Evolutionary conservation across 495 filamentous ascomycete species (phyloP).

Genomic region (Podospora comata): DNA sequence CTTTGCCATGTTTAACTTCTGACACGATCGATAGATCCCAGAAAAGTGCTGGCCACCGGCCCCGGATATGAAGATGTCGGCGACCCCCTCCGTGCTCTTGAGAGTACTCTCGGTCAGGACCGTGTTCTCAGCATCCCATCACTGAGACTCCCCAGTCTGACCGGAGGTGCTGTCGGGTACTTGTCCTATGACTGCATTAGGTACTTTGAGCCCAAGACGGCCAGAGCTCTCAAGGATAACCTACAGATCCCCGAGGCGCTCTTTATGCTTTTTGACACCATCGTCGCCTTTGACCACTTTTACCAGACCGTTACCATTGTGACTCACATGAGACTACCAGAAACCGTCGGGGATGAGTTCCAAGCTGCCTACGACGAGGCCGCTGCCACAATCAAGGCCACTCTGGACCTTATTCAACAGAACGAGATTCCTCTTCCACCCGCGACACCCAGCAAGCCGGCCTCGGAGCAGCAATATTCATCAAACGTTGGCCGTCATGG

Average conservation of each 20-base stretch:
- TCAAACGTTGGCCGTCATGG: constrained; percentile 89
- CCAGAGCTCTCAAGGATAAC: constrained; percentile 79
- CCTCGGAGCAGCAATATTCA: constrained; percentile 64
- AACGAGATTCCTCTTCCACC: constrained; percentile 74
- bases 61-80: constrained; percentile 75
- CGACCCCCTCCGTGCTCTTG: constrained; percentile 79
- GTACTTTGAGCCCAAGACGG: constrained; percentile 95
- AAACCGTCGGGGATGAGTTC: constrained; percentile 36
- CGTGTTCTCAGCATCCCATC: constrained; percentile 77
- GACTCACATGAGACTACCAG: constrained; percentile 72
- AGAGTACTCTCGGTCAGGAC: constrained; percentile 72
- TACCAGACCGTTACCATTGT: constrained; percentile 88
- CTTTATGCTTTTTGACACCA: constrained; percentile 97
- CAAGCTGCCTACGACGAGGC: constrained; percentile 64
- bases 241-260: constrained; percentile 85
- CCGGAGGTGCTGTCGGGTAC: constrained; percentile 91
- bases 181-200: constrained; percentile 95
- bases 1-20: neutral
- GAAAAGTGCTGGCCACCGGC: constrained; percentile 83
- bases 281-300: constrained; percentile 93
- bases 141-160: constrained; percentile 74
- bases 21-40: constrained; percentile 45
- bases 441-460: constrained; percentile 65
- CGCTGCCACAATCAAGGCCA: constrained; percentile 56
- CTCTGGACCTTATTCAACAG: constrained; percentile 64